Conservation (phyloP, 495 filamentous ascomycete genomes). For the Tetracladium marchalianum region DNA sequence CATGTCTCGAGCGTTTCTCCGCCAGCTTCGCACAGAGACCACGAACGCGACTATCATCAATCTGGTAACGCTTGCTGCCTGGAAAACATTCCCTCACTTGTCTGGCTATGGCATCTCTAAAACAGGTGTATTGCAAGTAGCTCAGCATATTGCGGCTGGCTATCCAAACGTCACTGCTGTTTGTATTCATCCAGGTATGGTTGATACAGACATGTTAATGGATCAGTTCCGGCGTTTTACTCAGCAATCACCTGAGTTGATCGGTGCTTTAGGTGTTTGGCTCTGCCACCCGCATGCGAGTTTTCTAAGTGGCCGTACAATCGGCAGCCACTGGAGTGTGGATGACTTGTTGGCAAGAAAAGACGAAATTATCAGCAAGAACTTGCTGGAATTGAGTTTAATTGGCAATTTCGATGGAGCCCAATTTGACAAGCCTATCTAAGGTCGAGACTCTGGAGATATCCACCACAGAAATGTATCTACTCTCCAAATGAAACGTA, state of each 20-base stretch:
- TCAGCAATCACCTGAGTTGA: constrained; percentile 26
- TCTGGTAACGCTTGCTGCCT: constrained; percentile 22
- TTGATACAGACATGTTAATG: constrained; percentile 26
- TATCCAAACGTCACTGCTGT: constrained; percentile 28
- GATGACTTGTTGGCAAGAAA: constrained; percentile 30
- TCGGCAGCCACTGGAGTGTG: constrained; percentile 34
- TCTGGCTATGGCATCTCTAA: constrained; percentile 30
- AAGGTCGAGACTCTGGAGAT: too few species aligned
- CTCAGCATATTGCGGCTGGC: constrained; percentile 21
- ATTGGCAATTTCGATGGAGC: too few species aligned
- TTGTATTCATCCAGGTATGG: constrained; percentile 29
- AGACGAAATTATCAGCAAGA: constrained; percentile 28
- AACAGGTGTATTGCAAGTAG: constrained; percentile 25
- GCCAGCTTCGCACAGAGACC: constrained; percentile 10
- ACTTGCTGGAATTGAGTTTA: too few species aligned
- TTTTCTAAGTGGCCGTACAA: constrained; percentile 30
- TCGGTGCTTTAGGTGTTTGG: constrained; percentile 30
- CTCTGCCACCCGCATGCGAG: constrained; percentile 25
- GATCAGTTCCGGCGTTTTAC: constrained; percentile 21
- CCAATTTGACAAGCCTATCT: too few species aligned
- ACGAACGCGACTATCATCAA: constrained; percentile 29
- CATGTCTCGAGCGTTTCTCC: constrained; percentile 28
- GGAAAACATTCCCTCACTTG: constrained; percentile 21
- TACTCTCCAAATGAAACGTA: too few species aligned
- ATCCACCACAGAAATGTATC: too few species aligned